Conservation (phyloP, 1,284 basidiomycete genomes). For the Marasmius sp. region DNA sequence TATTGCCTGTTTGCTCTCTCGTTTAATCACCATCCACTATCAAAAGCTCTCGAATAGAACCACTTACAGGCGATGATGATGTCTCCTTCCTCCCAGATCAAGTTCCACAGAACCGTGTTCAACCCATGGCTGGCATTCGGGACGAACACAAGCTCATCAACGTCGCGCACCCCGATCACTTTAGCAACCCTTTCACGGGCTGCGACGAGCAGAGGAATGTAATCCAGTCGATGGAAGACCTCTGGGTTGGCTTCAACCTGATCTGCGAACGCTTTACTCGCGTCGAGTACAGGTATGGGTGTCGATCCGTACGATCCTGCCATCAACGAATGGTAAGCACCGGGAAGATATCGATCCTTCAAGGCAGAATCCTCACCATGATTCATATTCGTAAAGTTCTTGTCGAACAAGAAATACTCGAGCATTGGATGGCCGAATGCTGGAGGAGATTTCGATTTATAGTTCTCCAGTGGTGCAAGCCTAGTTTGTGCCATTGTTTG, state of each 20-base stretch:
- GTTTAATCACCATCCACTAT: slow-evolving; percentile 38
- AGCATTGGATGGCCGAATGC: slow-evolving; percentile 60
- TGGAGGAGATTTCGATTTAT: slow-evolving; percentile 30
- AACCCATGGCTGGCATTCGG: slow-evolving; percentile 67
- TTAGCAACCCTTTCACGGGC: slow-evolving; percentile 55
- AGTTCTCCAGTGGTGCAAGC: slow-evolving; percentile 8
- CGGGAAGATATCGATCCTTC: background rate
- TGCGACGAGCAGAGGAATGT: slow-evolving; percentile 37
- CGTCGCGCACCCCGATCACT: slow-evolving; percentile 52
- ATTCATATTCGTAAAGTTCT: slow-evolving; percentile 61
- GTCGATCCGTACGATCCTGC: slow-evolving; percentile 70
- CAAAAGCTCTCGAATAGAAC: slow-evolving; percentile 22
- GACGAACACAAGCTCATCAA: slow-evolving; percentile 67
- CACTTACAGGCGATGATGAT: slow-evolving; percentile 43
- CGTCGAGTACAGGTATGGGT: slow-evolving; percentile 58
- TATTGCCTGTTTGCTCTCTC: slow-evolving; percentile 45
- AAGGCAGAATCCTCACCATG: slow-evolving; percentile 39
- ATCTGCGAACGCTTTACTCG: slow-evolving; percentile 42
- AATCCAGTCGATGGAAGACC: slow-evolving; percentile 51
- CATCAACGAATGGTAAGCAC: background rate
- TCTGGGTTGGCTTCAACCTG: slow-evolving; percentile 64
- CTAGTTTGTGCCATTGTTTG: background rate
- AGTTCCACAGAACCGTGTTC: slow-evolving; percentile 64
- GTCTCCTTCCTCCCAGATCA: slow-evolving; percentile 48
- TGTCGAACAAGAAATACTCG: slow-evolving; percentile 52